Evolutionary conservation across 495 filamentous ascomycete species (phyloP).

Genomic region (Penicillium roqueforti): DNA sequence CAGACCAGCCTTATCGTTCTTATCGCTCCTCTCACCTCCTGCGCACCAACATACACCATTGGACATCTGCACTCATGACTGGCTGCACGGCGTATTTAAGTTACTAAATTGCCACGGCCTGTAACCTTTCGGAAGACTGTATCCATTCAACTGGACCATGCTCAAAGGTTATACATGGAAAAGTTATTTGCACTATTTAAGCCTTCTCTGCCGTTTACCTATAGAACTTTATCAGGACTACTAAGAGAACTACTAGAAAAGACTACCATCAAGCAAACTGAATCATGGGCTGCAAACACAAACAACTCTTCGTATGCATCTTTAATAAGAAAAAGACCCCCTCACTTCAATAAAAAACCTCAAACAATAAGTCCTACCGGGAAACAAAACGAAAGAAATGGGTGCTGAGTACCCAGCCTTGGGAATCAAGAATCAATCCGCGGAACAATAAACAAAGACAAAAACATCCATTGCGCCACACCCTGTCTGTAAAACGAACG

Average conservation of each 20-base stretch:
- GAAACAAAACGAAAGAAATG: constrained; percentile 8
- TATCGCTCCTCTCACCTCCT: neutral
- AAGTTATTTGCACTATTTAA: too few relatives aligned
- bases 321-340: neutral
- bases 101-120: constrained; percentile 14
- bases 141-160: neutral
- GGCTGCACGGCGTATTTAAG: neutral
- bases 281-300: too few relatives aligned
- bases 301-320: neutral
- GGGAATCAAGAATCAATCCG: constrained; percentile 8
- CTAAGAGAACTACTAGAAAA: too few relatives aligned
- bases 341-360: constrained; percentile 2
- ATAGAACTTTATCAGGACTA: too few relatives aligned
- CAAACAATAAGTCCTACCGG: constrained; percentile 8
- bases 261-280: too few relatives aligned
- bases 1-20: constrained; percentile 1
- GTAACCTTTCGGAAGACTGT: neutral
- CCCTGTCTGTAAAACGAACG: constrained; percentile 10
- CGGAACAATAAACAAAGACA: constrained; percentile 1
- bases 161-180: too few relatives aligned
- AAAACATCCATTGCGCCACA: constrained; percentile 7
- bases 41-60: neutral
- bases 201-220: too few relatives aligned
- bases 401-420: neutral
- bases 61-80: constrained; percentile 8